phyloP scores from a whole-genome alignment of 2,329 filamentous ascomycete species.

The Dothiorella sarmentorum region DNA sequence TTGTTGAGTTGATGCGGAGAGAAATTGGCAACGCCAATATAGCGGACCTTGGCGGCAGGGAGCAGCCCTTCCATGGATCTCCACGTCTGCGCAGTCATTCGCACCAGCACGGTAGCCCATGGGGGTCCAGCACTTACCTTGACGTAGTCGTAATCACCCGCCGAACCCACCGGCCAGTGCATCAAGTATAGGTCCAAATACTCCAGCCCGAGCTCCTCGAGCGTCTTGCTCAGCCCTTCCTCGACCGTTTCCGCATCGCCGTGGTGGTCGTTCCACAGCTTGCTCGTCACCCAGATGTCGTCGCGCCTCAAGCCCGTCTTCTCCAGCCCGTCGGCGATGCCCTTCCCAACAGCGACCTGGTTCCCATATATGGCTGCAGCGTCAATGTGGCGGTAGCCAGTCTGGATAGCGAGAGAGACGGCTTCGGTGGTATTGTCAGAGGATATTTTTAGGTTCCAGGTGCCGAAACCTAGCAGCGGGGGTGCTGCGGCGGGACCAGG shows the following conservation, averaged over 20 bases:
- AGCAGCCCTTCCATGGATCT: slow-evolving; percentile 63
- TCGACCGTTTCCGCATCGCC: slow-evolving; percentile 24
- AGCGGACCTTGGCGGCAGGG: slow-evolving; percentile 58
- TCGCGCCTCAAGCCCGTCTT: slow-evolving; percentile 31
- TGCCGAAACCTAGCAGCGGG: slow-evolving; percentile 37
- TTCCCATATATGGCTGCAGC: slow-evolving; percentile 43
- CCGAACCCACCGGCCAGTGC: slow-evolving; percentile 40
- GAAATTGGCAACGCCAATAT: slow-evolving; percentile 80
- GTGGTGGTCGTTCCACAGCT: slow-evolving; percentile 35
- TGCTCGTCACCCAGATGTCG: slow-evolving; percentile 39
- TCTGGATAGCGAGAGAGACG: slow-evolving; percentile 40
- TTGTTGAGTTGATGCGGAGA: slow-evolving; percentile 48
- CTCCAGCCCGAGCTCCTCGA: slow-evolving; percentile 37
- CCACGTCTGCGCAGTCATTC: slow-evolving; percentile 51
- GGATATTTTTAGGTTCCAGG: slow-evolving; percentile 34
- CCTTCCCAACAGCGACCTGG: slow-evolving; percentile 43
- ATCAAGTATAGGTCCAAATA: slow-evolving; percentile 42
- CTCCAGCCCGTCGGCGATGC: slow-evolving; percentile 37
- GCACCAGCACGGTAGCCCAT: slow-evolving; percentile 3
- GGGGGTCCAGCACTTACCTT: slow-evolving; percentile 7
- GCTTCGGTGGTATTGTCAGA: slow-evolving; percentile 34
- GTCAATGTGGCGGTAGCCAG: slow-evolving; percentile 56
- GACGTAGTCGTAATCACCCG: slow-evolving; percentile 16
- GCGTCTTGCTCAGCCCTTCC: slow-evolving; percentile 27
- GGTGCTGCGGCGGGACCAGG: background rate